Evolutionary conservation across 306 rosid genomes (phyloP), one percentile per base, ranked within the genome.

Genomic region (Quercus dentata): DNA sequence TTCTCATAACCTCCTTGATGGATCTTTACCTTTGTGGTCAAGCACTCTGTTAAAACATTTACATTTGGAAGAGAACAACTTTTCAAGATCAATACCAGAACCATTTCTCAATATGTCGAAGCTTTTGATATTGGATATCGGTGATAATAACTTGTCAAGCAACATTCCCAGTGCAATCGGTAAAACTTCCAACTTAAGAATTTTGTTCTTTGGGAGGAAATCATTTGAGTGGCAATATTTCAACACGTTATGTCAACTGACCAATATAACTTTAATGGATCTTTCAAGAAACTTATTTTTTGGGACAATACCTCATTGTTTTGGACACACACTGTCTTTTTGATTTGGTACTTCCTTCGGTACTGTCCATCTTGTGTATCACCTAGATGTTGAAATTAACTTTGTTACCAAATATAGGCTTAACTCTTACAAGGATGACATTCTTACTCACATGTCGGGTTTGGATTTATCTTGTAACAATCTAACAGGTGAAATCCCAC

Each of bases 341-440:
- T 9, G 2, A 1, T 35, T 1, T 1, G 2, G 0, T 6, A 35
- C 0, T 35, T 1, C 1, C 38, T 5, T 1, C 0, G 0, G 0
- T 33, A 0, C 0, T 21, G 21, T 0, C 0, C 0, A 33, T 33
- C 1, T 0, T 33, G 1, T 1, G 6, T 35, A 35, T 35, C 0
- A 0, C 9, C 9, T 35, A 59, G 38, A 33, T 6, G 44, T 35
- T 3, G 11, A 23, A 2, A 11, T 44, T 15, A 46, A 41, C 10
- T 46, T 62, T 55, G 52, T 21, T 19, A 41, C 18, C 4, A 75
- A 61, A 18, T 6, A 23, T 1, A 75, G 72, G 27, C 27, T 0
- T 14, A 6, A 4, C 20, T 58, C 27, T 20, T 75, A 41, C 72
- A 17, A 15, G 25, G 30, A 13, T 13, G 4, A 2, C 10, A 2